A percentile compares a stretch with the other conserved stretches of the same genome.
phyloP scores from a whole-genome alignment of 140 eudicot genomes.

The Erigeron philadelphicus region DNA sequence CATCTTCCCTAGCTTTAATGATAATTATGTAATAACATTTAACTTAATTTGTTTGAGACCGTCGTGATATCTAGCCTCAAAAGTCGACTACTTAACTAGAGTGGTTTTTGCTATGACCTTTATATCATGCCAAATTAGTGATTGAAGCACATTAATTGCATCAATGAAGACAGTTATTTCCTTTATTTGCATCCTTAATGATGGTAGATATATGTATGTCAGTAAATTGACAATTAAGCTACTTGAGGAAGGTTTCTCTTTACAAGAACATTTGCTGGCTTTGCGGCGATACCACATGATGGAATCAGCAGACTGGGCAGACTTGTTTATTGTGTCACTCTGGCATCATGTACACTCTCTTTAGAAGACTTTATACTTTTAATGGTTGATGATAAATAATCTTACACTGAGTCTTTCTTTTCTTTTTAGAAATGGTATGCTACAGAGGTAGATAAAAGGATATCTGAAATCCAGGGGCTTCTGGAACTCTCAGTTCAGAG shows the following conservation, averaged over 20 bases:
- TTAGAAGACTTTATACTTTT: neutral
- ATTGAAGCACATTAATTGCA: neutral
- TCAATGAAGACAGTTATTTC: neutral
- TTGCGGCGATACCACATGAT: constrained; percentile 85
- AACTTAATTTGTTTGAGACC: too few relatives aligned
- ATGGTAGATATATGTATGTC: constrained; percentile 60
- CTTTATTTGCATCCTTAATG: constrained; percentile 43
- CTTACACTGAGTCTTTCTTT: neutral
- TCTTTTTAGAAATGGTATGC: constrained; percentile 59
- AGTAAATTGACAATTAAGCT: constrained; percentile 80
- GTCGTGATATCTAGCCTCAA: too few relatives aligned
- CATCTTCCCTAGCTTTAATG: too few relatives aligned
- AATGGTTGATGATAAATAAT: neutral
- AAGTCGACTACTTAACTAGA: too few relatives aligned
- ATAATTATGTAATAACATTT: too few relatives aligned
- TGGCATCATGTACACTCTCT: constrained; percentile 52
- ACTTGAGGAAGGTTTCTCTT: constrained; percentile 75
- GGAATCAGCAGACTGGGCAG: constrained; percentile 98
- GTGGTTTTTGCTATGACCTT: neutral
- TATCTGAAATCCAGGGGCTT: constrained; percentile 78
- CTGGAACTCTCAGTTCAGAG: constrained; percentile 77
- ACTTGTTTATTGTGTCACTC: constrained; percentile 73
- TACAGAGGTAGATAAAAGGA: constrained; percentile 55
- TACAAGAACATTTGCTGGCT: constrained; percentile 77
- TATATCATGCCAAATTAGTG: neutral